Base-by-base conservation (phyloP, 306 rosid genomes). In the Alnus rubra region DNA sequence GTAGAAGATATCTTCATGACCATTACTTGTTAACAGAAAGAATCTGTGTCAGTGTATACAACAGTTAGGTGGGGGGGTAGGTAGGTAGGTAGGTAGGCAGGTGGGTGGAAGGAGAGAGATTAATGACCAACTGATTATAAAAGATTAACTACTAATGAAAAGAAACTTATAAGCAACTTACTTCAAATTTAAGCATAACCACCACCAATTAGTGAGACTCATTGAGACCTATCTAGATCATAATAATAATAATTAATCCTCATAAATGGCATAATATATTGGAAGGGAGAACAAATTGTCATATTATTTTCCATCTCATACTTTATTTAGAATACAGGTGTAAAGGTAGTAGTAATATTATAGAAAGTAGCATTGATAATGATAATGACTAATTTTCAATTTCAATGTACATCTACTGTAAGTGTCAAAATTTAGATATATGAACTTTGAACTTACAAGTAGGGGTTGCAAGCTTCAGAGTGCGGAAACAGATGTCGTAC, bases 401-500 rank as follows among this genome's bases (percentile, higher is more conserved):
- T 62, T 62, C 44, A 33, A 63, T 5, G 10, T 15, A 13, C 15
- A 16, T 35, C 15, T 15, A 15, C 70, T 33, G 9, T 64, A 2
- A 33, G 72, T 42, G 48, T 67, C 31, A 18, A 42, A n/a, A 9
- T 39, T 48, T 42, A 39, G 50, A 67, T 31, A 67, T 7, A 3
- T 42, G n/a, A 42, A 54, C 15, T 4, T 37, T 47, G 35, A 19
- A 71, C 88, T 87, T 77, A 87, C 88, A 87, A 50, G 88, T 87
- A 63, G 88, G 90, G 62, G 86, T 87, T 55, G 86, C 60, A 69
- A 84, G 88, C 82, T 87, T 87, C 77, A 87, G 86, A 9, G 88
- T 87, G 1, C 88, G 84, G 74, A 87, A 87, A 75, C 90, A 87
- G 55, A 87, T 87, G 73, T 87, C 90, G 5, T 87, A 87, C 4